Percentiles rank a stretch among this genome's conserved stretches.
Evolutionary conservation across 331 rosid species (phyloP).

Genomic region (Stylosanthes scabra): DNA sequence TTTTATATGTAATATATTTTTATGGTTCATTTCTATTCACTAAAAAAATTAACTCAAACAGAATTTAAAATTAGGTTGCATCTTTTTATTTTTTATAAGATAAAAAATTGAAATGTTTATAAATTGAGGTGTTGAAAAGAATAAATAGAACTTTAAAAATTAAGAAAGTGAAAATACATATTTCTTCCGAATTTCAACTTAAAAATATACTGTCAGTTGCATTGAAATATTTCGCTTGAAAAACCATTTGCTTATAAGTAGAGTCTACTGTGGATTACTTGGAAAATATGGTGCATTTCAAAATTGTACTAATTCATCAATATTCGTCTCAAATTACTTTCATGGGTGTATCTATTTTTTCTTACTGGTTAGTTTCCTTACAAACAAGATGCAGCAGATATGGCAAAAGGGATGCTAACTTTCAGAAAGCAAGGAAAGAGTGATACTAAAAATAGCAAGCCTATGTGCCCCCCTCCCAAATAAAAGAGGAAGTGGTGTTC

Average conservation of each 20-base stretch:
- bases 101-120: too few species aligned
- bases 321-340: background rate
- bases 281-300: background rate
- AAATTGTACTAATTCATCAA: slow-evolving; percentile 1
- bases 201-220: too few species aligned
- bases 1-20: too few species aligned
- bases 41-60: too few species aligned
- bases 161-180: too few species aligned
- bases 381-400: background rate
- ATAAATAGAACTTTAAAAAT: too few species aligned
- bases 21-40: too few species aligned
- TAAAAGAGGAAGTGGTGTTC: slow-evolving; percentile 13
- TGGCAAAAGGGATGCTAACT: slow-evolving; percentile 4
- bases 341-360: background rate
- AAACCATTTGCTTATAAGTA: background rate
- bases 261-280: slow-evolving; percentile 6
- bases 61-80: too few species aligned
- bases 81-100: too few species aligned
- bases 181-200: too few species aligned
- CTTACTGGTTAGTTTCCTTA: background rate
- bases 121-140: too few species aligned
- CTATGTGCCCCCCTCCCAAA: background rate
- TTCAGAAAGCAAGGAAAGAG: slow-evolving; percentile 22
- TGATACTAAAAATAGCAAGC: slow-evolving; percentile 34
- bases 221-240: background rate